Evolutionary conservation across 352 stramenopile genomes (phyloP).

Genomic region (Peronospora destructor): DNA sequence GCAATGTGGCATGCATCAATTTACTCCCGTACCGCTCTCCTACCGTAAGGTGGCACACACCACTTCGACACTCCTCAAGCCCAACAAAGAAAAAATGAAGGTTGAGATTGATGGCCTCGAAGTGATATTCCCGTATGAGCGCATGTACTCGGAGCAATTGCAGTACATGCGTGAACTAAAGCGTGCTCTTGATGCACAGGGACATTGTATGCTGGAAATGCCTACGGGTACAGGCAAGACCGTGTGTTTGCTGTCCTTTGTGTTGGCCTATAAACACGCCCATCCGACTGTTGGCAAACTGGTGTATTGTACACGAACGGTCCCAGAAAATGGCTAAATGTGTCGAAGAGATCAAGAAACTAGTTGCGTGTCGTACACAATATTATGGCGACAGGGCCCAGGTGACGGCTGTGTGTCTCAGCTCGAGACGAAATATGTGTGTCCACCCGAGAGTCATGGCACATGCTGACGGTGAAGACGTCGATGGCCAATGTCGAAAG

Average conservation of each 20-base stretch:
- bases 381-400: conserved; percentile 49
- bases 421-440: conserved; percentile 96
- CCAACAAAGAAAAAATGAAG: conserved; percentile 47
- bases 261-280: conserved; percentile 92
- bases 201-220: conserved; percentile 98
- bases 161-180: conserved; percentile 99
- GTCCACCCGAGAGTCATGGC: conserved; percentile 94
- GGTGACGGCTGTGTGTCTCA: conserved; percentile 87
- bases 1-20: too few species aligned
- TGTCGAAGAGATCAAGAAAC: conserved; percentile 96
- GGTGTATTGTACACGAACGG: conserved; percentile 99
- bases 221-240: conserved; percentile 98
- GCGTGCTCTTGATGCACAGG: conserved; percentile 93
- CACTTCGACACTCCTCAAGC: too few species aligned
- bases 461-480: conserved; percentile 93
- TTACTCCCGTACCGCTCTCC: too few species aligned
- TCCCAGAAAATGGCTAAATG: conserved; percentile 99
- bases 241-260: conserved; percentile 94
- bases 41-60: too few species aligned
- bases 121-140: conserved; percentile 96
- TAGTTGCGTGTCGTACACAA: conserved; percentile 80
- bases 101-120: conserved; percentile 94
- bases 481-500: conserved; percentile 93
- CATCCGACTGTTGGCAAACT: conserved; percentile 95
- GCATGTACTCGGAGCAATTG: conserved; percentile 98